Conservation (phyloP, 345 rosid species). For the Combretum micranthum region DNA sequence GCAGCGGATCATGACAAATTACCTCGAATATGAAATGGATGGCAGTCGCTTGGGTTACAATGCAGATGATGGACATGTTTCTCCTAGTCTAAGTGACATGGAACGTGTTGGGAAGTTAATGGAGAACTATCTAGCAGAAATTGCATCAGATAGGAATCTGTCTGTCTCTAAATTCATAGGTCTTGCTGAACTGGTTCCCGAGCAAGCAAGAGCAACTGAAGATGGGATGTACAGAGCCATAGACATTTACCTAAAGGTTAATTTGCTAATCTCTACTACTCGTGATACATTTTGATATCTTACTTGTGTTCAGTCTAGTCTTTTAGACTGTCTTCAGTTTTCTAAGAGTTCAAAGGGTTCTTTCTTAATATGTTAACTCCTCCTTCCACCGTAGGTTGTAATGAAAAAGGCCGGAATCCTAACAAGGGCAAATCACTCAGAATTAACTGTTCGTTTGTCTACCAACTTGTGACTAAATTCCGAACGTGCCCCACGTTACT, state of each 20-base stretch:
- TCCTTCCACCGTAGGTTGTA: no score
- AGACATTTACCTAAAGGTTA: constrained; percentile 90
- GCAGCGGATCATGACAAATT: constrained; percentile 68
- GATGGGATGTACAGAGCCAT: constrained; percentile 88
- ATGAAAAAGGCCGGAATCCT: no score
- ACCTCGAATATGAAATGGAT: constrained; percentile 54
- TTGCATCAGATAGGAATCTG: constrained; percentile 71
- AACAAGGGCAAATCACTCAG: no score
- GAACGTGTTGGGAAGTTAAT: constrained; percentile 79
- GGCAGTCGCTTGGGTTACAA: constrained; percentile 27
- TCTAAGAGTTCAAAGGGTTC: no score
- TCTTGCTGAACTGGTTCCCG: constrained; percentile 75
- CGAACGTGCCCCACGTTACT: no score
- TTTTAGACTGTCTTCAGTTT: no score
- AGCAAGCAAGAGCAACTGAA: constrained; percentile 70
- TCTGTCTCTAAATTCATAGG: constrained; percentile 49
- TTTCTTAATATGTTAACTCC: no score
- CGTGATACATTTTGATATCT: neutral
- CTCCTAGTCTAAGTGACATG: constrained; percentile 45
- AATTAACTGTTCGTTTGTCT: no score
- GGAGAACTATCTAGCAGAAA: constrained; percentile 87
- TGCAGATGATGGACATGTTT: constrained; percentile 33
- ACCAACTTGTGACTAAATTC: no score
- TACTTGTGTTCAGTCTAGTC: no score
- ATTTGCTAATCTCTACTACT: neutral